Evolutionary conservation across 2,329 filamentous ascomycete species (phyloP), one percentile per base, ranked within the genome.

Genomic region (Tolypocladium tropicale): DNA sequence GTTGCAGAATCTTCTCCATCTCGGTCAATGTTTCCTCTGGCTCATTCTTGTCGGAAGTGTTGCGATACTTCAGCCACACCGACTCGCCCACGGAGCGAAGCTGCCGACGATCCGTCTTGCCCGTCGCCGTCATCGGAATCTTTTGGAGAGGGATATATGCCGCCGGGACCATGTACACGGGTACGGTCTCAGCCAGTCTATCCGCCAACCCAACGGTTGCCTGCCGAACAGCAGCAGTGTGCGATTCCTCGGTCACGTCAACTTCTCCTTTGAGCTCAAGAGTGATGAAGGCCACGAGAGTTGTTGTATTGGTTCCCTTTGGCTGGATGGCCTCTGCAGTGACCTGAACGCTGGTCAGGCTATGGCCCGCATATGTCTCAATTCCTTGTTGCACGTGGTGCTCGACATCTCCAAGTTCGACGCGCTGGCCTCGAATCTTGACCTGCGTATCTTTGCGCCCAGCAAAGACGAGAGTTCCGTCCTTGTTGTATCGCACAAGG

Each of bases 391-490:
- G 50, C 11, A 58, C 55, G 16, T 58, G 52, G 16, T 52, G 56
- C 55, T 65, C 63, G 23, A 65, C 56, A 5, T 65, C 63, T 2
- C 55, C 60, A 0, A 78, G 69, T 64, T 78, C 82, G 55, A 80
- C 68, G 53, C 79, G 65, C 56, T 75, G 81, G 37, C 83, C 83
- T 30, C 75, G 72, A 14, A 83, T 65, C 63, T 83, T 83, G 53
- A 82, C 73, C 63, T 82, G 79, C 0, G 72, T 72, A 61, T 83
- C 80, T 58, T 78, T 78, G 51, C 80, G 70, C 53, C 78, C 78
- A 49, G 78, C 62, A 54, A 75, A 78, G 0, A 70, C 60, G 11
- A 79, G 62, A 25, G 64, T 63, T 1, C 62, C 62, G 28, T 64
- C 58, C 1, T 64, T 63, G 34, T 71, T 63, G 23, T 76, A 76